Percentiles rank a stretch among this genome's conserved stretches.
These are phyloP conservation scores for Melocanna baccifera DNA, from an alignment of 176 grass and related monocot genomes.

Conservation along the genomic window DNA sequence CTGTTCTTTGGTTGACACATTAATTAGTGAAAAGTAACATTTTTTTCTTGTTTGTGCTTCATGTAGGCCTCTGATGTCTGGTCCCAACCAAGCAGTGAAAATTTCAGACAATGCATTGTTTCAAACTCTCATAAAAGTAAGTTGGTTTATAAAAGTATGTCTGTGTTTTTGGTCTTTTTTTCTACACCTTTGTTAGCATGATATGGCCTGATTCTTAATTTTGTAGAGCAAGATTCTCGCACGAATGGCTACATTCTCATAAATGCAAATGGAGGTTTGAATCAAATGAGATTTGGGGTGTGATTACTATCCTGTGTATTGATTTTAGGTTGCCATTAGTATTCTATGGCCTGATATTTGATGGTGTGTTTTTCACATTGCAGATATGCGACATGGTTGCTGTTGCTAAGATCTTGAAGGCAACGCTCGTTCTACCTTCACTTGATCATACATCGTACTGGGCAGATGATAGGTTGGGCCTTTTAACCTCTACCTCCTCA, in stretches of 20 bases:
- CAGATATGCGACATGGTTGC: constrained; percentile 99
- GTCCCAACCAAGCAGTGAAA: constrained; percentile 64
- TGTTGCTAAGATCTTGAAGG: constrained; percentile 96
- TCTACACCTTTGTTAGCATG: constrained; percentile 21
- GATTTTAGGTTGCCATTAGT: constrained; percentile 15
- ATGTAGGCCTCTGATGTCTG: constrained; percentile 66
- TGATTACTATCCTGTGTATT: constrained; percentile 47
- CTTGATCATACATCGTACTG: constrained; percentile 99
- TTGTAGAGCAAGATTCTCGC: constrained; percentile 63
- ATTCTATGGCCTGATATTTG: constrained; percentile 10
- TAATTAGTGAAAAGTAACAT: constrained; percentile 21
- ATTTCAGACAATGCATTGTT: constrained; percentile 80
- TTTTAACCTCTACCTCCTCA: constrained; percentile 1
- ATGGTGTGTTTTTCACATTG: constrained; percentile 41
- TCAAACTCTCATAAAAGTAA: constrained; percentile 85
- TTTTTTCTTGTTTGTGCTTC: constrained; percentile 28
- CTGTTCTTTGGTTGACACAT: constrained; percentile 10
- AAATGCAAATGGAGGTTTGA: constrained; percentile 98
- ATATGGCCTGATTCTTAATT: constrained; percentile 24
- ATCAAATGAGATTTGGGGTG: constrained; percentile 99
- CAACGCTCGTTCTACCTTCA: constrained; percentile 90
- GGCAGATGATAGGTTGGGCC: constrained; percentile 85
- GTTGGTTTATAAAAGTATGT: constrained; percentile 11
- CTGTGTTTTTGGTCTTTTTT: constrained; percentile 15
- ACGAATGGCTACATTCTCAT: constrained; percentile 92